phyloP scores from a whole-genome alignment of 1,284 basidiomycete species.

The Termitomyces sp. region DNA sequence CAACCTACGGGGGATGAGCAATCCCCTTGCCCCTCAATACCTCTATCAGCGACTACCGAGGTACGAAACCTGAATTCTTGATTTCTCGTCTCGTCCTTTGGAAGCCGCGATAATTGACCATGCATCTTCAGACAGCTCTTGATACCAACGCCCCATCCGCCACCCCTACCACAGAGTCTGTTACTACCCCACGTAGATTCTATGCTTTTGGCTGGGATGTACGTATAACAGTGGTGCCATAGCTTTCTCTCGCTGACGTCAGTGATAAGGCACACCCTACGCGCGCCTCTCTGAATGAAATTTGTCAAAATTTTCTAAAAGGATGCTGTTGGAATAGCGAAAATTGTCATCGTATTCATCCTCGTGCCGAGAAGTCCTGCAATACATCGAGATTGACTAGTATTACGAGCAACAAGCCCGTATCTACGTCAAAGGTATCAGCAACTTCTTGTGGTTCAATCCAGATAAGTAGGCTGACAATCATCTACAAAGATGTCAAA shows the following conservation, averaged over 20 bases:
- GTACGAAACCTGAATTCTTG: background rate
- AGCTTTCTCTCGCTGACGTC: background rate
- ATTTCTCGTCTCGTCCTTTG: background rate
- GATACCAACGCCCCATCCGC: background rate
- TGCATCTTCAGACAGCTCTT: background rate
- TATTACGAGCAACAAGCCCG: background rate
- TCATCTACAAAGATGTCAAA: background rate
- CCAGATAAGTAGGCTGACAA: too few species aligned
- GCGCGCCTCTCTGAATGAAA: conserved; percentile 20
- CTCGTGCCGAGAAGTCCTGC: conserved; percentile 5
- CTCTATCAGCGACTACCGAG: background rate
- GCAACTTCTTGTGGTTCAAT: background rate
- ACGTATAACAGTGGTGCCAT: background rate
- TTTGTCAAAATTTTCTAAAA: conserved; percentile 25
- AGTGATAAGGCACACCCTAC: conserved; percentile 23
- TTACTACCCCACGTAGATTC: background rate
- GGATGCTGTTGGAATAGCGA: conserved; percentile 2
- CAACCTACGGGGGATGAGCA: background rate
- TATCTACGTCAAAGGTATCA: background rate
- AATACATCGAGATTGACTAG: background rate
- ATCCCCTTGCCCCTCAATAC: background rate
- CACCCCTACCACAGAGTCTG: background rate
- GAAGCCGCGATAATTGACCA: background rate
- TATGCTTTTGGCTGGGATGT: conserved; percentile 16
- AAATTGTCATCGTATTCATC: conserved; percentile 27